Conservation (phyloP, 192 early-diverging fungal genomes). For the Coemansia javaensis region DNA sequence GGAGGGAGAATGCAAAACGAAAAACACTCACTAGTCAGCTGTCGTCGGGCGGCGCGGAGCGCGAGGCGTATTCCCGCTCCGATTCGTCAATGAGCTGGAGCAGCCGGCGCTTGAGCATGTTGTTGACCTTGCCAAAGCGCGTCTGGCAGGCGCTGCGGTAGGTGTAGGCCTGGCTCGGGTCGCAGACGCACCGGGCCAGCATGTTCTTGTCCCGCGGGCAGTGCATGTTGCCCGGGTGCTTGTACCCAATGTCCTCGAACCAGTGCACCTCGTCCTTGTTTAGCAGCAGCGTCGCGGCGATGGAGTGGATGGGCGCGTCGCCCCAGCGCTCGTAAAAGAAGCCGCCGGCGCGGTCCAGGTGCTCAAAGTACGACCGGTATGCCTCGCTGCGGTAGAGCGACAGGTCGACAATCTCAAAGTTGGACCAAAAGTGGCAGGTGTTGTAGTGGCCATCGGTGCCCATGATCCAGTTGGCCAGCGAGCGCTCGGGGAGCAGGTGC, state of each 20-base stretch:
- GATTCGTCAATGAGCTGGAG: slow-evolving; percentile 36
- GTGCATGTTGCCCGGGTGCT: slow-evolving; percentile 62
- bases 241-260: slow-evolving; percentile 73
- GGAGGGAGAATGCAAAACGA: no score
- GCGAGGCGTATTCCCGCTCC: slow-evolving; percentile 17
- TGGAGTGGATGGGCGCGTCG: slow-evolving; percentile 63
- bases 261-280: slow-evolving; percentile 62
- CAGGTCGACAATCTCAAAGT: slow-evolving; percentile 69
- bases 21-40: no score
- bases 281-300: slow-evolving; percentile 59
- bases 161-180: slow-evolving; percentile 31
- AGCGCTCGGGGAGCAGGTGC: slow-evolving; percentile 23
- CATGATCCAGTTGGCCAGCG: slow-evolving; percentile 49
- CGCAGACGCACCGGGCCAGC: slow-evolving; percentile 43
- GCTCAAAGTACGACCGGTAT: slow-evolving; percentile 57
- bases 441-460: slow-evolving; percentile 61
- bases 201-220: slow-evolving; percentile 60
- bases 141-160: slow-evolving; percentile 49
- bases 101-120: slow-evolving; percentile 39
- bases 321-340: slow-evolving; percentile 66
- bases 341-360: slow-evolving; percentile 56
- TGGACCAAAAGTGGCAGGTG: slow-evolving; percentile 73
- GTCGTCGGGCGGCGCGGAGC: background rate
- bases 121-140: slow-evolving; percentile 44
- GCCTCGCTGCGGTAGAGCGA: slow-evolving; percentile 52